Conservation (phyloP, 176 grass and related monocot species). For the Canna indica region DNA sequence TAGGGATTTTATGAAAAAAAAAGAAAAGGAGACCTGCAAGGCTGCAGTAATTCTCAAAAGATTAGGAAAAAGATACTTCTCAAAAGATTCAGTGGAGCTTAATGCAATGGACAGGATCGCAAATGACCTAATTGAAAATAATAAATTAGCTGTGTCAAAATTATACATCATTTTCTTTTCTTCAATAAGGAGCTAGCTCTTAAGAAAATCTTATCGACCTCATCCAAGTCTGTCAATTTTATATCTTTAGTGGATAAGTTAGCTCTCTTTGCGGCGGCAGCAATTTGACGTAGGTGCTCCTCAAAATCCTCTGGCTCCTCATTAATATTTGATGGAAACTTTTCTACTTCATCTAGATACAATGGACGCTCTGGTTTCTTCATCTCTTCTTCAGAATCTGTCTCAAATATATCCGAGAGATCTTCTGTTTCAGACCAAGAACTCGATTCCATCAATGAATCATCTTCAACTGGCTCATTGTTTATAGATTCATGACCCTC, state of each 20-base stretch:
- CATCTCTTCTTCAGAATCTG: slow-evolving; percentile 61
- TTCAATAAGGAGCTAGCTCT: slow-evolving; percentile 89
- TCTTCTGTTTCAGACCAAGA: slow-evolving; percentile 64
- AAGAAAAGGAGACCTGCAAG: not conserved
- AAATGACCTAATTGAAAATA: not conserved
- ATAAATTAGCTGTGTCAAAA: not conserved
- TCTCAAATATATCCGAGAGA: slow-evolving; percentile 85
- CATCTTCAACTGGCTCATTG: slow-evolving; percentile 32
- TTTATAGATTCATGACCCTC: slow-evolving; percentile 30
- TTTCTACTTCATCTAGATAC: slow-evolving; percentile 72
- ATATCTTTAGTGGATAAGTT: slow-evolving; percentile 59
- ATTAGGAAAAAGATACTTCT: not conserved
- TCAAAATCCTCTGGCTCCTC: slow-evolving; percentile 60
- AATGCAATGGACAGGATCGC: not conserved
- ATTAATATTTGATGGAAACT: slow-evolving; percentile 44
- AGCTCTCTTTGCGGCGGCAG: slow-evolving; percentile 43
- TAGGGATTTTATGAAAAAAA: not conserved
- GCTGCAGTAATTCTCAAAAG: not conserved
- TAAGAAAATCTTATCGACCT: slow-evolving; percentile 91
- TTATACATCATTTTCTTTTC: slow-evolving; percentile 36
- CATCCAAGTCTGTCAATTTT: slow-evolving; percentile 70
- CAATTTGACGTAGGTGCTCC: slow-evolving; percentile 77
- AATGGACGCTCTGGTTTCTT: slow-evolving; percentile 35
- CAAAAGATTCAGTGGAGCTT: not conserved
- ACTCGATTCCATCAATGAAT: slow-evolving; percentile 38